Evolutionary conservation across 495 filamentous ascomycete genomes (phyloP), one percentile per base, ranked within the genome.

Genomic region (Aspergillus coremiiformis): DNA sequence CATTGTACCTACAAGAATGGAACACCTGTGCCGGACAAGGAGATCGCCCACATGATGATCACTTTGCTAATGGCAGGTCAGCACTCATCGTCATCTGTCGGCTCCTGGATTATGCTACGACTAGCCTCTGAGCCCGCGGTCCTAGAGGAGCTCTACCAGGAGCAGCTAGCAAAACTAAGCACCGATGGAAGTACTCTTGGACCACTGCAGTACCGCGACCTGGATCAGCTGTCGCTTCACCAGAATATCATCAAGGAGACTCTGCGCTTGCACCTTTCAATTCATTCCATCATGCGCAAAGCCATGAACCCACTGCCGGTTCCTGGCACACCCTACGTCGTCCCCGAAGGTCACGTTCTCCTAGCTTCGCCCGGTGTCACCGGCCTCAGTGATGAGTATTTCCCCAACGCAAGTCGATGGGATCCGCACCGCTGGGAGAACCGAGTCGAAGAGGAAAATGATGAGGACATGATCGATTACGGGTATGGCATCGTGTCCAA

Each of bases 401-500:
- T 98, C 75, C 84, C 87, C 26, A 79, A 95, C 57, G 84, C 93
- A 0, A 71, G 81, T 46, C 55, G 65, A 5, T 98, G 91, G 86
- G 88, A 98, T 60, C 90, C 92, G 22, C 85, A 86, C 60, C 85
- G 93, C 17, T 98, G 93, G 93, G 83, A 88, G 49, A 57, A 60
- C 62, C 74, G 54, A 64, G 66, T 76, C 42, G 76, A 70, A 45
- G 72, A 76, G 33, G 70, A 68, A 15, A 67, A 63, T 1, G 78
- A 79, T n/a, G 81, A 80, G 17, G 86, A 67, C 86, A 84, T 48
- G 60, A 72, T 90, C 27, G 91, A 96, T 60, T 96, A 96, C 61
- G 93, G 92, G 24, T 96, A 95, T 66, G 93, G 92, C n/a, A 71
- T 90, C 24, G 83, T 96, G 46, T 86, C 80, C 68, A 96, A 96